Conservation (phyloP, 73 alveolate species). For the Paramecium sonneborni region DNA sequence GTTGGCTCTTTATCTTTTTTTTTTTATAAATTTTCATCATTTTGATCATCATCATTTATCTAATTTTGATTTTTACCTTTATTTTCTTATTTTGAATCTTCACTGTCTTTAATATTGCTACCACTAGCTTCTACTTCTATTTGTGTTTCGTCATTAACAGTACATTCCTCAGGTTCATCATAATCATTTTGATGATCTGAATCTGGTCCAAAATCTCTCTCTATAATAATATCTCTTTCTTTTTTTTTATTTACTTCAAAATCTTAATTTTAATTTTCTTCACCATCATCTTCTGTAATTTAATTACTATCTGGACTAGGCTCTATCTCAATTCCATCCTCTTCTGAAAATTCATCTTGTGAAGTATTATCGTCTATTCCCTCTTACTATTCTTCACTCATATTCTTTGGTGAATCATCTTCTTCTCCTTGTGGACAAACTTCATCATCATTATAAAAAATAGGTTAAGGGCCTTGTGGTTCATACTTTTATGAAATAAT, state of each 20-base stretch:
- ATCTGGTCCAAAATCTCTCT: slow-evolving; percentile 36
- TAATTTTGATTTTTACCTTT: neutral
- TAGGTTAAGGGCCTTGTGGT: neutral
- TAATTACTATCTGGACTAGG: neutral
- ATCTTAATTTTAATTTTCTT: neutral
- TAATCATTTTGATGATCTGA: neutral
- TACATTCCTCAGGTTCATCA: slow-evolving; percentile 2
- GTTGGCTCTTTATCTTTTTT: neutral
- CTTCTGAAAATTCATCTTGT: neutral
- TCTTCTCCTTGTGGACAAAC: slow-evolving; percentile 1
- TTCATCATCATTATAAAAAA: neutral
- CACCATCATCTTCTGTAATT: neutral
- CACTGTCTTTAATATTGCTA: neutral
- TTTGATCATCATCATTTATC: neutral
- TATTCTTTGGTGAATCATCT: neutral
- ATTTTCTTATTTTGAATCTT: too few species aligned
- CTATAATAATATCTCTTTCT: neutral
- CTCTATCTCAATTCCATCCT: neutral
- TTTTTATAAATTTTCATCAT: neutral
- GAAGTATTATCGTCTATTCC: neutral
- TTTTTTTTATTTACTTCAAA: neutral
- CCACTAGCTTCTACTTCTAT: neutral
- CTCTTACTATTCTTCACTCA: neutral
- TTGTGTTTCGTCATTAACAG: neutral
- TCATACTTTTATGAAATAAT: neutral